These are phyloP conservation scores for Globisporangium orthogonon DNA, from an alignment of 352 stramenopile genomes.

Conservation along the genomic window DNA sequence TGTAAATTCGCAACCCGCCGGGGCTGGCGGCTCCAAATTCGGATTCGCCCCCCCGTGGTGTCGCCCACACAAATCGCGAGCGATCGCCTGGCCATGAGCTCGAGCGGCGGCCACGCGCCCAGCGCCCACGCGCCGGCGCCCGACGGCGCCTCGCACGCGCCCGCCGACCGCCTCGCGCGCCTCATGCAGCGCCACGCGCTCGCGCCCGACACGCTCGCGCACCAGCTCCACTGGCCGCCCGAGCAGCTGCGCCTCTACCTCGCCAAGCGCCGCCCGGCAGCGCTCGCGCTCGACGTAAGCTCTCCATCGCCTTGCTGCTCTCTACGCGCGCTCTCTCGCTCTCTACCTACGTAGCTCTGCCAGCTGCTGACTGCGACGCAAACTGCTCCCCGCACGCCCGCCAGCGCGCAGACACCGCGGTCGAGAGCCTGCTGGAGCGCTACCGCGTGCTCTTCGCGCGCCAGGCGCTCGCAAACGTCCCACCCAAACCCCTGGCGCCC, in stretches of 20 bases:
- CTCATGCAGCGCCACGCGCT: conserved; percentile 61
- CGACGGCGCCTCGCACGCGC: conserved; percentile 19
- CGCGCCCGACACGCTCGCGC: conserved; percentile 30
- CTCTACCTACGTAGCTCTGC: background rate
- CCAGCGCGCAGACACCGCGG: conserved; percentile 43
- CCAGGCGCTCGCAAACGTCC: conserved; percentile 23
- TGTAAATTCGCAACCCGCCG: too few relatives aligned
- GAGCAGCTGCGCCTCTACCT: conserved; percentile 53
- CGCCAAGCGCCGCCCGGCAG: conserved; percentile 31
- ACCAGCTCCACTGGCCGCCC: conserved; percentile 42
- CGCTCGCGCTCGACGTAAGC: conserved; percentile 10
- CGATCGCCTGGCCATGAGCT: conserved; percentile 9
- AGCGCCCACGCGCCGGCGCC: conserved; percentile 14
- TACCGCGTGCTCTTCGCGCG: conserved; percentile 43
- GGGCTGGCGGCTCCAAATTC: too few relatives aligned
- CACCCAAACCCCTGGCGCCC: conserved; percentile 26
- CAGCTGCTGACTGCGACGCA: background rate
- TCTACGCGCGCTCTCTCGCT: too few relatives aligned
- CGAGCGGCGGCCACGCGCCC: background rate
- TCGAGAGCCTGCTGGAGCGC: conserved; percentile 58
- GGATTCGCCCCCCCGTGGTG: background rate
- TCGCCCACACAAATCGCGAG: background rate
- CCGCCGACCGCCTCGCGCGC: conserved; percentile 45
- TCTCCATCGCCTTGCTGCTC: background rate
- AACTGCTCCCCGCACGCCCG: background rate